These are phyloP conservation scores for Musa schizocarpa DNA, from an alignment of 176 grass and related monocot species.

Conservation along the genomic window DNA sequence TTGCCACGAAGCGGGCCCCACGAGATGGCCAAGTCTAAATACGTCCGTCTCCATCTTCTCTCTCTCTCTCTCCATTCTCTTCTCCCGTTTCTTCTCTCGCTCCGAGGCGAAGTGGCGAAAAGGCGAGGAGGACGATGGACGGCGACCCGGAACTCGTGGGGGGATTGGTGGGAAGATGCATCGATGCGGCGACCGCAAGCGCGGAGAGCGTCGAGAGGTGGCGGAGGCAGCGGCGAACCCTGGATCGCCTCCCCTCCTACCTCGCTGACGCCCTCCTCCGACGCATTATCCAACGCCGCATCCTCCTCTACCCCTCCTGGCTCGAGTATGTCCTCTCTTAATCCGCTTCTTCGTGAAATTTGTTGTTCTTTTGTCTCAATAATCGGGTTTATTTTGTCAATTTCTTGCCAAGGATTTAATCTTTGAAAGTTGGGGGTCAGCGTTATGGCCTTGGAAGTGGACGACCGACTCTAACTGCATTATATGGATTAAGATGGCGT, in stretches of 20 bases:
- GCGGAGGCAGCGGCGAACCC: slow-evolving; percentile 72
- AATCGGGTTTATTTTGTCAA: background rate
- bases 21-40: too few relatives aligned
- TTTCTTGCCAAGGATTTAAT: background rate
- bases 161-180: slow-evolving; percentile 45
- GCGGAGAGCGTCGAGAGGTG: slow-evolving; percentile 53
- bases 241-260: slow-evolving; percentile 56
- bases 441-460: background rate
- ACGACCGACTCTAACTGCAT: too few relatives aligned
- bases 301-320: slow-evolving; percentile 71
- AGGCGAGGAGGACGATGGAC: background rate
- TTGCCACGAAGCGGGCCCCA: background rate
- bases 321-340: slow-evolving; percentile 51
- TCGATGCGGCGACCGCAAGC: slow-evolving; percentile 42
- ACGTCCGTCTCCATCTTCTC: background rate
- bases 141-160: background rate
- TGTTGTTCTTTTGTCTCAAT: background rate
- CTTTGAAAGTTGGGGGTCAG: background rate
- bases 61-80: background rate
- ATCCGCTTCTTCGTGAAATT: background rate
- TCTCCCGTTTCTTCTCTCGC: too few relatives aligned
- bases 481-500: background rate
- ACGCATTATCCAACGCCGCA: slow-evolving; percentile 45
- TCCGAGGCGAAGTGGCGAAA: background rate
- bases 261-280: slow-evolving; percentile 71